Evolutionary conservation across 306 rosid species (phyloP).

Genomic region (Cicer arietinum): DNA sequence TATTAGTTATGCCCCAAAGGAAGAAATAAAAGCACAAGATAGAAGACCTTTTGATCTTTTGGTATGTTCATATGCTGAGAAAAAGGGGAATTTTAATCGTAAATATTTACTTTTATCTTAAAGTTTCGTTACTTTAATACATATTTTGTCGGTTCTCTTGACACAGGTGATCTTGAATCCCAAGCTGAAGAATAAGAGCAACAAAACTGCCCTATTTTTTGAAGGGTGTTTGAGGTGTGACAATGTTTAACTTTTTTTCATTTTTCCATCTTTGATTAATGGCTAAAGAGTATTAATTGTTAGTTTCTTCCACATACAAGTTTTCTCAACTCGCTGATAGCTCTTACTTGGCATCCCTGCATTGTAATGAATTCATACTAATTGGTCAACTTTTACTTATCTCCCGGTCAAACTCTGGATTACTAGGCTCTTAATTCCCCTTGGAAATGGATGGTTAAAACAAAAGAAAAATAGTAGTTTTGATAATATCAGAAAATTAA

Average conservation of each 20-base stretch:
- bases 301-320: constrained; percentile 14
- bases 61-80: constrained; percentile 61
- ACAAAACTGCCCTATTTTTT: constrained; percentile 79
- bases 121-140: constrained; percentile 41
- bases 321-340: constrained; percentile 12
- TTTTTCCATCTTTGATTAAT: neutral
- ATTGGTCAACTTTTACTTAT: too few relatives aligned
- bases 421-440: too few relatives aligned
- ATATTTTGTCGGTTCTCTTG: constrained; percentile 60
- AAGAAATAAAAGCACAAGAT: constrained; percentile 77
- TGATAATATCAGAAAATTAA: neutral
- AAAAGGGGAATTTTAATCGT: constrained; percentile 30
- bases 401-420: too few relatives aligned
- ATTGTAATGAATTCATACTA: constrained; percentile 8
- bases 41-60: constrained; percentile 87
- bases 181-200: constrained; percentile 75
- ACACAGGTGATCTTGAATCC: constrained; percentile 84
- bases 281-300: neutral
- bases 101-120: constrained; percentile 24
- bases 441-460: too few relatives aligned
- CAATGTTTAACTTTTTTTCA: neutral
- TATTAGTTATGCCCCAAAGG: constrained; percentile 76
- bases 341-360: constrained; percentile 13
- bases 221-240: constrained; percentile 94
- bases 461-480: neutral